phyloP scores from a whole-genome alignment of 805 yeast species.

The Wickerhamiella sorbophila region DNA sequence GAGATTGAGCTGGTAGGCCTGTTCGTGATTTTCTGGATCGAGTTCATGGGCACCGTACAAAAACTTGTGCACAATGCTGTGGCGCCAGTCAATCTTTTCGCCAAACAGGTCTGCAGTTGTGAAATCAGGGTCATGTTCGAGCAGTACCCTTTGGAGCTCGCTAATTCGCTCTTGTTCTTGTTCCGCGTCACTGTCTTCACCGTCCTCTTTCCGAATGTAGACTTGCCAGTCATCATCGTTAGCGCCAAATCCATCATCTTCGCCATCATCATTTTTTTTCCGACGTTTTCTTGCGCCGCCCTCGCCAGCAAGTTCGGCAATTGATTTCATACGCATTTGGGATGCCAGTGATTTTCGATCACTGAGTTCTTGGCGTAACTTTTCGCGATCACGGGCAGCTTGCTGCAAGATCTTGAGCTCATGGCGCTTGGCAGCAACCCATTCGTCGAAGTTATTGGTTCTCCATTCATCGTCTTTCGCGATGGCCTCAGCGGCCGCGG shows the following conservation, averaged over 20 bases:
- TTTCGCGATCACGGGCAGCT: constrained; percentile 48
- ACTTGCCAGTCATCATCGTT: constrained; percentile 93
- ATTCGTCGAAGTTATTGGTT: constrained; percentile 50
- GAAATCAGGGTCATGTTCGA: constrained; percentile 75
- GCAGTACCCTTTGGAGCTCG: constrained; percentile 52
- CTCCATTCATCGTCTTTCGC: constrained; percentile 68
- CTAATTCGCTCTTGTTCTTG: constrained; percentile 35
- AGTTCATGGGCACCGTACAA: constrained; percentile 82
- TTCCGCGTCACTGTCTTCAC: constrained; percentile 69
- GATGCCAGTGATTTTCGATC: constrained; percentile 87
- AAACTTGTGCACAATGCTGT: constrained; percentile 65
- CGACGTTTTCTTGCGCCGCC: constrained; percentile 19
- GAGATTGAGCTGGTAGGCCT: constrained; percentile 78
- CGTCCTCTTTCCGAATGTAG: constrained; percentile 30
- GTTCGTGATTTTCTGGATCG: constrained; percentile 68
- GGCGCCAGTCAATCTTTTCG: constrained; percentile 71
- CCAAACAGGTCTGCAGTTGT: constrained; percentile 68
- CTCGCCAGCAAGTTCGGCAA: constrained; percentile 75
- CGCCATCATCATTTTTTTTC: constrained; percentile 53
- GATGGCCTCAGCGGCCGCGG: constrained; percentile 44
- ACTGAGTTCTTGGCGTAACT: constrained; percentile 60
- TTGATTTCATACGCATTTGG: constrained; percentile 80
- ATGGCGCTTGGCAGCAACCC: constrained; percentile 62
- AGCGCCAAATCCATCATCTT: constrained; percentile 88
- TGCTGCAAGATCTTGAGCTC: constrained; percentile 47